Evolutionary conservation across 192 early-diverging fungal genomes (phyloP).

Genomic region (Paraglomus brasilianum): DNA sequence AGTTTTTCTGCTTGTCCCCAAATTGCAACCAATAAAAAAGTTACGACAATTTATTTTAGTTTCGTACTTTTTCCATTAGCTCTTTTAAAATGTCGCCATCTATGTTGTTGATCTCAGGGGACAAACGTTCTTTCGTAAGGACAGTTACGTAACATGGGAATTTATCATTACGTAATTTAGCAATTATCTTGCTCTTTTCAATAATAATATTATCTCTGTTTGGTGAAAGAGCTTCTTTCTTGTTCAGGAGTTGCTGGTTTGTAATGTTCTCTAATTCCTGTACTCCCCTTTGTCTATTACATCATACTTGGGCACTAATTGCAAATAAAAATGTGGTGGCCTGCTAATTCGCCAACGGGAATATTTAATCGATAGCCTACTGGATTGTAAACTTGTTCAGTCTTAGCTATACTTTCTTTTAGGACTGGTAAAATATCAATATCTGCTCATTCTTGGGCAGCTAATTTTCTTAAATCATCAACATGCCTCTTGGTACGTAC

Average conservation of each 20-base stretch:
- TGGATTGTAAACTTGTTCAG: constrained; percentile 13
- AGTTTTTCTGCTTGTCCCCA: no score
- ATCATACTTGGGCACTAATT: not conserved
- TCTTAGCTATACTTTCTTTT: no score
- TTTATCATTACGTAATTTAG: constrained; percentile 14
- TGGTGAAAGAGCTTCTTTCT: not conserved
- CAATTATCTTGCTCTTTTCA: constrained; percentile 9
- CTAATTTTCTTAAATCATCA: not conserved
- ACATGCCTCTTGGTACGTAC: no score
- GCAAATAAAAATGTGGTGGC: not conserved
- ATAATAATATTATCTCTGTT: not conserved
- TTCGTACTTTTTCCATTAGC: not conserved
- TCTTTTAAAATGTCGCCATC: not conserved
- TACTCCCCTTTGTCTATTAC: not conserved
- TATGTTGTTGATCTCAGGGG: not conserved
- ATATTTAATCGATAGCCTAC: constrained; percentile 1
- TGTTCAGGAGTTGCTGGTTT: constrained; percentile 6
- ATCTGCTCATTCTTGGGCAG: constrained; percentile 12
- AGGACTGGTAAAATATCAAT: not conserved
- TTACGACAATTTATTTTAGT: no score
- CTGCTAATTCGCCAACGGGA: not conserved
- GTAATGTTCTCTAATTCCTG: constrained; percentile 13
- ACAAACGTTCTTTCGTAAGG: not conserved
- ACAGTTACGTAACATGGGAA: not conserved
- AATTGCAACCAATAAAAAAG: no score